Evolutionary conservation across 371 early-diverging fungal genomes (phyloP).

Genomic region (Circinella umbellata): DNA sequence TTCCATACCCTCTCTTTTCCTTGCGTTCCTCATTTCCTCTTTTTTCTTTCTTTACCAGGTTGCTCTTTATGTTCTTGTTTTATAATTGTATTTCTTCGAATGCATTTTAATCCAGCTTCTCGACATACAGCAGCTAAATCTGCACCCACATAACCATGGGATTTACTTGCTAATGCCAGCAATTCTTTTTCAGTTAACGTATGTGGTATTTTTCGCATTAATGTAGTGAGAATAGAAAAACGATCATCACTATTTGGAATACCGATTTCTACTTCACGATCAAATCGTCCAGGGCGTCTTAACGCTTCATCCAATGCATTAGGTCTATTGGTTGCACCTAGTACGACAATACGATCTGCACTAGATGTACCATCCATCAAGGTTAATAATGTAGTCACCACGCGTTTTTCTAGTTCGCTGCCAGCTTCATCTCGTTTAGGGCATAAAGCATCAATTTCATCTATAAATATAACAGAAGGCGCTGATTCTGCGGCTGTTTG

Average conservation of each 20-base stretch:
- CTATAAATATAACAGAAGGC: constrained; percentile 97
- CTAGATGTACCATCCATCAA: constrained; percentile 90
- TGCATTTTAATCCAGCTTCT: constrained; percentile 88
- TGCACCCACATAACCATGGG: constrained; percentile 99
- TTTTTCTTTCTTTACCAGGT: background rate
- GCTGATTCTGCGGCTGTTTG: constrained; percentile 79
- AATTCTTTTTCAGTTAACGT: constrained; percentile 63
- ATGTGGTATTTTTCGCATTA: constrained; percentile 76
- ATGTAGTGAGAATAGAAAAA: constrained; percentile 75
- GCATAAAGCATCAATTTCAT: constrained; percentile 98
- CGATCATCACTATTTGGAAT: constrained; percentile 85
- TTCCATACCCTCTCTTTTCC: background rate
- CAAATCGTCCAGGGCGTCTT: constrained; percentile 97
- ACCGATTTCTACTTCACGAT: constrained; percentile 95
- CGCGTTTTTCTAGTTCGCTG: constrained; percentile 82
- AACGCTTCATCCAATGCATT: constrained; percentile 95
- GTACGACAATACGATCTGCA: constrained; percentile 70
- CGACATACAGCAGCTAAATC: constrained; percentile 89
- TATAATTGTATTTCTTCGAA: constrained; percentile 57
- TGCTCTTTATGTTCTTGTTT: background rate
- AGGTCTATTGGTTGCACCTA: constrained; percentile 98
- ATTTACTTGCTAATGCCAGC: constrained; percentile 60
- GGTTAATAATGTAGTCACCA: constrained; percentile 97
- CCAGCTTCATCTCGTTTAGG: constrained; percentile 86
- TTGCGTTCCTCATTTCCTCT: background rate